phyloP scores from a whole-genome alignment of 495 filamentous ascomycete genomes.

The Xylaria scruposa region DNA sequence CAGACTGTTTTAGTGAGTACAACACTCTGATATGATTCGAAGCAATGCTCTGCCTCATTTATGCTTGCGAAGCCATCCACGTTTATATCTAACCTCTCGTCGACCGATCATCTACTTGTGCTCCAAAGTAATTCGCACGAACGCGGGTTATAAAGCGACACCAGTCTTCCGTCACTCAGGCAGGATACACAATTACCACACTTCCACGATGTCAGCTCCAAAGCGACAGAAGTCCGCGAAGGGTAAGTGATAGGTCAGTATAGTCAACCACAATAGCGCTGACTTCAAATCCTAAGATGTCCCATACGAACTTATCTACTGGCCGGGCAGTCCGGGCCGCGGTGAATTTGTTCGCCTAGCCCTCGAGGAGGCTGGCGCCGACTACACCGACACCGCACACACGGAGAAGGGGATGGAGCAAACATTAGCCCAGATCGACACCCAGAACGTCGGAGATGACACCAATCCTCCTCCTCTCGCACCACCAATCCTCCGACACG shows the following conservation, averaged over 20 bases:
- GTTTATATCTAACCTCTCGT: not conserved
- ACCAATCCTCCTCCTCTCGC: conserved; percentile 66
- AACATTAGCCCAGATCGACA: conserved; percentile 45
- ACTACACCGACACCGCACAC: conserved; percentile 66
- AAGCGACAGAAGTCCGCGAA: conserved; percentile 51
- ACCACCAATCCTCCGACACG: conserved; percentile 65
- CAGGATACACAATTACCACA: conserved; percentile 16
- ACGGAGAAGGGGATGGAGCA: conserved; percentile 44
- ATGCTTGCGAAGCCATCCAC: not conserved
- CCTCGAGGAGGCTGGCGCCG: conserved; percentile 64
- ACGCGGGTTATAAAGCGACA: not conserved
- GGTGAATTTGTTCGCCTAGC: conserved; percentile 69
- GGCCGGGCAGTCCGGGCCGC: conserved; percentile 68
- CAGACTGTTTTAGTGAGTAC: not conserved
- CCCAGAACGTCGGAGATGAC: conserved; percentile 45
- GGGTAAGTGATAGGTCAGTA: conserved; percentile 1
- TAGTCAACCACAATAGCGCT: not conserved
- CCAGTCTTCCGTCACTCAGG: not conserved
- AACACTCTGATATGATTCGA: not conserved
- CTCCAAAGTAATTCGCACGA: not conserved
- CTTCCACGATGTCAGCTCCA: conserved; percentile 36
- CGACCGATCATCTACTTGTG: not conserved
- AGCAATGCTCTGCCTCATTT: not conserved
- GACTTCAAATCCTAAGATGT: conserved; percentile 34
- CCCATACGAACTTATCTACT: conserved; percentile 67